These are phyloP conservation scores for Pulveroboletus sp. DNA, from an alignment of 768 basidiomycete species.

Conservation along the genomic window DNA sequence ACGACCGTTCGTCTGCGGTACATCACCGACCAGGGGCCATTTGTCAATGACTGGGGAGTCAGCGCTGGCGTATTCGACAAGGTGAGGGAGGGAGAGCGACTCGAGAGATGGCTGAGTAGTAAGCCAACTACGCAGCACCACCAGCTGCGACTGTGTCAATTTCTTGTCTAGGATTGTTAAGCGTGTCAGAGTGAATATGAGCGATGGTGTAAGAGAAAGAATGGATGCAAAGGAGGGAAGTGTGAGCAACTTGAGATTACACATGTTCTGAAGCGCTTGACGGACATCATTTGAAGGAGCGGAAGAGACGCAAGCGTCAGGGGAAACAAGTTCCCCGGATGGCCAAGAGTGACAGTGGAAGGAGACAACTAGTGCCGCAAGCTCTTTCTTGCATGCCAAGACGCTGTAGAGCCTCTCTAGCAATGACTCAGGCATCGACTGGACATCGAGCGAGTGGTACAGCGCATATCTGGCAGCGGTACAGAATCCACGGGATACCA, in stretches of 20 bases:
- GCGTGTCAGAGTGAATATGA: constrained; percentile 20
- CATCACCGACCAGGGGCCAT: constrained; percentile 1
- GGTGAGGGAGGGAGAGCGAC: constrained; percentile 25
- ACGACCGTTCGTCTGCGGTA: neutral
- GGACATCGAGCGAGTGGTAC: constrained; percentile 22
- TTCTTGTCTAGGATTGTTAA: constrained; percentile 26
- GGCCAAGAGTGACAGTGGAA: constrained; percentile 24
- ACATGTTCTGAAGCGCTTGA: constrained; percentile 28
- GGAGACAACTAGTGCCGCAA: constrained; percentile 23
- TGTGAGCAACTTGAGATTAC: constrained; percentile 24
- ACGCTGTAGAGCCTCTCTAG: constrained; percentile 15
- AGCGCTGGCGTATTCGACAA: constrained; percentile 11
- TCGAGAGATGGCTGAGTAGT: constrained; percentile 23
- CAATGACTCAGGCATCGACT: constrained; percentile 7
- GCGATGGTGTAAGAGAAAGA: constrained; percentile 15
- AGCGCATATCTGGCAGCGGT: constrained; percentile 17
- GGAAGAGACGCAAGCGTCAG: constrained; percentile 5
- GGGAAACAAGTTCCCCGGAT: constrained; percentile 4
- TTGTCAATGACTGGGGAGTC: constrained; percentile 5
- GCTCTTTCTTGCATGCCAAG: constrained; percentile 17
- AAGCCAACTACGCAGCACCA: constrained; percentile 22
- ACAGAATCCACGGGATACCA: constrained; percentile 23
- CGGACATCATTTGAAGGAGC: constrained; percentile 17
- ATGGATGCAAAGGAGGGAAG: constrained; percentile 23
- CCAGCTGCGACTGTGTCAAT: constrained; percentile 20